These are phyloP conservation scores for Naumovozyma dairenensis DNA, from an alignment of 805 yeast species.

Conservation along the genomic window DNA sequence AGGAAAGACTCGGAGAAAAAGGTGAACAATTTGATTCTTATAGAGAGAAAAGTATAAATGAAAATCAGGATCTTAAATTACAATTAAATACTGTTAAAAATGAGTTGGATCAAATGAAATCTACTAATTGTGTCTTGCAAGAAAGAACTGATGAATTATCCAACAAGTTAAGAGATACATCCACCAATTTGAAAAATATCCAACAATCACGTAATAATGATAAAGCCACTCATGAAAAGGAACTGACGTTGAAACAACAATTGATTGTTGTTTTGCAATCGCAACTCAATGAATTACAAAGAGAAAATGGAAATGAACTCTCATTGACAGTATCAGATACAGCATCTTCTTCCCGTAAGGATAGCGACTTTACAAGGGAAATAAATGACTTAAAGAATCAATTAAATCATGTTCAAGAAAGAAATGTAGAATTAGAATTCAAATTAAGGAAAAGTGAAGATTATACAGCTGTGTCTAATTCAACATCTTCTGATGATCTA, in stretches of 20 bases:
- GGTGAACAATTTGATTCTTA: slow-evolving; percentile 25
- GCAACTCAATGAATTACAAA: slow-evolving; percentile 11
- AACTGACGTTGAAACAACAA: slow-evolving; percentile 49
- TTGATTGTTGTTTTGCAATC: slow-evolving; percentile 18
- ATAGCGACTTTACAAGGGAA: too few relatives aligned
- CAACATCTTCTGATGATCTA: slow-evolving; percentile 10
- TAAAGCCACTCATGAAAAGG: slow-evolving; percentile 44
- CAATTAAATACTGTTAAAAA: slow-evolving; percentile 36
- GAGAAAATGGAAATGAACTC: slow-evolving; percentile 33
- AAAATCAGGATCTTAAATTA: slow-evolving; percentile 60
- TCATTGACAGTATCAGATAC: too few relatives aligned
- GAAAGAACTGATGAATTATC: slow-evolving; percentile 31
- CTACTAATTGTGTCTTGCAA: slow-evolving; percentile 25
- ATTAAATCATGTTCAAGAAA: slow-evolving; percentile 2
- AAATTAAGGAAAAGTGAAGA: neutral
- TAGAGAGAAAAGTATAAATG: slow-evolving; percentile 25
- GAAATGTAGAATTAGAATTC: slow-evolving; percentile 15
- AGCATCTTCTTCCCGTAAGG: too few relatives aligned
- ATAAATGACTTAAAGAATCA: too few relatives aligned
- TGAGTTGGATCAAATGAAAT: slow-evolving; percentile 1
- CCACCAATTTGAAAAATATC: slow-evolving; percentile 38
- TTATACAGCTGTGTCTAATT: neutral
- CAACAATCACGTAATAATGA: slow-evolving; percentile 34
- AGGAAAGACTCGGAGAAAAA: slow-evolving; percentile 30
- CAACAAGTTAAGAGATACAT: slow-evolving; percentile 32